phyloP scores from a whole-genome alignment of 2,329 filamentous ascomycete species.

The Cercospora sesami region DNA sequence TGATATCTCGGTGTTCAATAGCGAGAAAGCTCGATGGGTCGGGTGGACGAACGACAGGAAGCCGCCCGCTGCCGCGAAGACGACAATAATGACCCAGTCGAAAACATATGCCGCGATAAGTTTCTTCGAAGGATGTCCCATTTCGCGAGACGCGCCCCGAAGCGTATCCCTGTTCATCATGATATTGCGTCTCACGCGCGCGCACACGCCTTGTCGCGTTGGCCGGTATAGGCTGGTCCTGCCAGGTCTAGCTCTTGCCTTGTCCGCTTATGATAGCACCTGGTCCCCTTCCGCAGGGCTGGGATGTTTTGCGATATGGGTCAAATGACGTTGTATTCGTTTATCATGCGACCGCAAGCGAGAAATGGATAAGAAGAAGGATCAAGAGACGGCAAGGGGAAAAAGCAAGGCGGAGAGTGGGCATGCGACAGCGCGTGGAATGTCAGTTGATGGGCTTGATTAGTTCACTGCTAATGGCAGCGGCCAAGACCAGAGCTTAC shows the following conservation, averaged over 20 bases:
- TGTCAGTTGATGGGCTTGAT: background rate
- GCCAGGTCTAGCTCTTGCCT: background rate
- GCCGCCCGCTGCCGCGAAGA: conserved; percentile 28
- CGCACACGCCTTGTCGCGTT: background rate
- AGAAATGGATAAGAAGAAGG: background rate
- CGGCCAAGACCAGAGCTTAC: conserved; percentile 6
- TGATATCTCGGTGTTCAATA: conserved; percentile 74
- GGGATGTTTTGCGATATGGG: background rate
- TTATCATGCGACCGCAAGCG: background rate
- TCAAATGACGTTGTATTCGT: background rate
- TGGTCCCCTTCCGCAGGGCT: background rate
- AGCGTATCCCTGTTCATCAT: conserved; percentile 15
- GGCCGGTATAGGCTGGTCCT: background rate
- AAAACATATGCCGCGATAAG: conserved; percentile 67
- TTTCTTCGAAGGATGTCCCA: conserved; percentile 22
- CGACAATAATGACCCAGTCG: conserved; percentile 70
- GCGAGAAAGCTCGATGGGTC: conserved; percentile 69
- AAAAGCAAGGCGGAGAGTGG: background rate
- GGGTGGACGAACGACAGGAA: conserved; percentile 60
- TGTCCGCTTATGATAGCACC: background rate
- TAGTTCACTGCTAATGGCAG: background rate
- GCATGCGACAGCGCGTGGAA: background rate
- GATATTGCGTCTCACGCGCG: background rate
- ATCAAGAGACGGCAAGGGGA: background rate
- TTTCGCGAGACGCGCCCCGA: conserved; percentile 16